Evolutionary conservation across 176 grass and related monocot species (phyloP).

Genomic region (Avena atlantica): DNA sequence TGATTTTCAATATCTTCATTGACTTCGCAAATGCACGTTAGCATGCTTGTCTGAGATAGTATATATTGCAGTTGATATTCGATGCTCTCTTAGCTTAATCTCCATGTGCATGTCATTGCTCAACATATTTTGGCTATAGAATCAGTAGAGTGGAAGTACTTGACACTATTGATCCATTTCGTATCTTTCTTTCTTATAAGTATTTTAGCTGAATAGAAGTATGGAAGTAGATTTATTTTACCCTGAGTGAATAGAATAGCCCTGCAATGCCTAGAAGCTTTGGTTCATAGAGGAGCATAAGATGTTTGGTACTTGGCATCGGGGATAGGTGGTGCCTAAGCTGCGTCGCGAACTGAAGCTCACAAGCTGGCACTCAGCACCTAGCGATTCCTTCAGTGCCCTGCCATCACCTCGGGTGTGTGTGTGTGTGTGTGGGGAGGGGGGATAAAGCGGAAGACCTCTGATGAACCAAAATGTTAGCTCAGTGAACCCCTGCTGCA

Average conservation of each 20-base stretch:
- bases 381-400: too few species aligned
- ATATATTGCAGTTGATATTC: background rate
- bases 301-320: too few species aligned
- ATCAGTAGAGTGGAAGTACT: background rate
- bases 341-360: too few species aligned
- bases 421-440: too few species aligned
- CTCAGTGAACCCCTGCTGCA: background rate
- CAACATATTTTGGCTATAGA: conserved; percentile 20
- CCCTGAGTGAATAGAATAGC: background rate
- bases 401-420: too few species aligned
- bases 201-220: background rate
- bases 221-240: background rate
- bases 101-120: background rate
- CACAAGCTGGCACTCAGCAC: too few species aligned
- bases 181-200: background rate
- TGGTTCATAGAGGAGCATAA: background rate
- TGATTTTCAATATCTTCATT: background rate
- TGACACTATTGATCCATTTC: background rate
- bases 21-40: conserved; percentile 10
- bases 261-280: background rate
- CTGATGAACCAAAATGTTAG: background rate
- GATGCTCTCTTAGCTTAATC: background rate
- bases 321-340: too few species aligned
- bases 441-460: background rate
- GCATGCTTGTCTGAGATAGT: background rate